Conservation (phyloP, 2,329 filamentous ascomycete species). For the Chaetomiaceae sp. region DNA sequence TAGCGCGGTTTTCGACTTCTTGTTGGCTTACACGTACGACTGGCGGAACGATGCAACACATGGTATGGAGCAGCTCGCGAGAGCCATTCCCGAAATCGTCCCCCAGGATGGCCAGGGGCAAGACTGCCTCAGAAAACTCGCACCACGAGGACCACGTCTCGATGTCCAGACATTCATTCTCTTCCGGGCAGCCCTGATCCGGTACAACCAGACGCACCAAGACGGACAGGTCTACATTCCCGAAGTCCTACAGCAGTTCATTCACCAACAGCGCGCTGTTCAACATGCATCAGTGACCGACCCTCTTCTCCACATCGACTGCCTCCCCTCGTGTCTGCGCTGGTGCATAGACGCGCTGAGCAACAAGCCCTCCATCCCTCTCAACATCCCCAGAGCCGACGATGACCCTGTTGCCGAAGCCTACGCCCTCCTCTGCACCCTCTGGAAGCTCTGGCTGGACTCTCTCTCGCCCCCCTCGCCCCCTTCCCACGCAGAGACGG, state of each 20-base stretch:
- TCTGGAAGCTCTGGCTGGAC: slow-evolving; percentile 12
- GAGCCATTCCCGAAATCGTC: not conserved
- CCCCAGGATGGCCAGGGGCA: not conserved
- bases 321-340: not conserved
- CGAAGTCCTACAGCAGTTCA: slow-evolving; percentile 11
- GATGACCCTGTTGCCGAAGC: not conserved
- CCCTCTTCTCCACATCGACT: not conserved
- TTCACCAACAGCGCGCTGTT: slow-evolving; percentile 13
- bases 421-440: slow-evolving; percentile 15
- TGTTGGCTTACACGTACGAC: slow-evolving; percentile 10
- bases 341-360: slow-evolving; percentile 13
- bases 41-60: not conserved
- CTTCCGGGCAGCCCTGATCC: slow-evolving; percentile 10
- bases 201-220: slow-evolving; percentile 9
- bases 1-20: not conserved
- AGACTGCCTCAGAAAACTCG: slow-evolving; percentile 2
- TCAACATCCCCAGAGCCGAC: not conserved
- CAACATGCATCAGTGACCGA: not conserved
- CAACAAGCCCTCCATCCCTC: not conserved
- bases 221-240: not conserved
- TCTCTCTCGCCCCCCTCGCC: not conserved
- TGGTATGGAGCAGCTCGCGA: slow-evolving; percentile 7
- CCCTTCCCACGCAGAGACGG: too few species aligned
- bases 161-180: slow-evolving; percentile 13
- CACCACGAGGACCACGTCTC: not conserved